phyloP scores from a whole-genome alignment of 2,329 filamentous ascomycete species.

The Fusarium acutatum region DNA sequence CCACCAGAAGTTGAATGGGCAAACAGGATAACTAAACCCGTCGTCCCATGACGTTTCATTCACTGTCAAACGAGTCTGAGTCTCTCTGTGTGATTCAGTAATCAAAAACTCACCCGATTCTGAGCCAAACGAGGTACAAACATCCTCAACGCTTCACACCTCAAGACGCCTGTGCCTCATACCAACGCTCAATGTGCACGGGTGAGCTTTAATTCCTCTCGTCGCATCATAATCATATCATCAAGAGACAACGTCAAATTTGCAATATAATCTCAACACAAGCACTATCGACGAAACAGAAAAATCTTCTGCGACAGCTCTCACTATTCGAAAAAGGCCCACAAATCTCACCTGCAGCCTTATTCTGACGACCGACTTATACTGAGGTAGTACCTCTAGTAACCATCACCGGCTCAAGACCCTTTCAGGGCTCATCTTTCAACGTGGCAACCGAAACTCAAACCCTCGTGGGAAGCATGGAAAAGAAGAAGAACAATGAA shows the following conservation, averaged over 20 bases:
- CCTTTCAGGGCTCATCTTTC: not conserved
- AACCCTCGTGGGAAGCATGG: slow-evolving; percentile 16
- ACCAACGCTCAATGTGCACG: slow-evolving; percentile 8
- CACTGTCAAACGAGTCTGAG: slow-evolving; percentile 23
- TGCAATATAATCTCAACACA: slow-evolving; percentile 6
- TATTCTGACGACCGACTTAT: slow-evolving; percentile 11
- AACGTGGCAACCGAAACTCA: not conserved
- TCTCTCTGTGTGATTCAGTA: slow-evolving; percentile 27
- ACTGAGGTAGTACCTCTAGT: slow-evolving; percentile 22
- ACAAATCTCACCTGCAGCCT: slow-evolving; percentile 5
- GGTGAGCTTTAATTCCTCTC: slow-evolving; percentile 15
- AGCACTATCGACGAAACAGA: not conserved
- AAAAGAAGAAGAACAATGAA: slow-evolving; percentile 39
- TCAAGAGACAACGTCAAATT: slow-evolving; percentile 1
- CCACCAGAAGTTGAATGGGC: slow-evolving; percentile 35
- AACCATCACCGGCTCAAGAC: not conserved
- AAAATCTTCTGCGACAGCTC: not conserved
- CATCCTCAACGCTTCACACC: not conserved
- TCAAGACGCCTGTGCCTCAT: not conserved
- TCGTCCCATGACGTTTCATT: slow-evolving; percentile 39
- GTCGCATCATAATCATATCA: slow-evolving; percentile 32
- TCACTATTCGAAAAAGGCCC: slow-evolving; percentile 6
- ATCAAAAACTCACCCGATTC: slow-evolving; percentile 8
- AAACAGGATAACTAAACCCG: slow-evolving; percentile 29
- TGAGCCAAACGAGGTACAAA: not conserved